Percentiles rank a stretch among this genome's conserved stretches.
Evolutionary conservation across 176 grass and related monocot species (phyloP).

Genomic region (Triticum aestivum): DNA sequence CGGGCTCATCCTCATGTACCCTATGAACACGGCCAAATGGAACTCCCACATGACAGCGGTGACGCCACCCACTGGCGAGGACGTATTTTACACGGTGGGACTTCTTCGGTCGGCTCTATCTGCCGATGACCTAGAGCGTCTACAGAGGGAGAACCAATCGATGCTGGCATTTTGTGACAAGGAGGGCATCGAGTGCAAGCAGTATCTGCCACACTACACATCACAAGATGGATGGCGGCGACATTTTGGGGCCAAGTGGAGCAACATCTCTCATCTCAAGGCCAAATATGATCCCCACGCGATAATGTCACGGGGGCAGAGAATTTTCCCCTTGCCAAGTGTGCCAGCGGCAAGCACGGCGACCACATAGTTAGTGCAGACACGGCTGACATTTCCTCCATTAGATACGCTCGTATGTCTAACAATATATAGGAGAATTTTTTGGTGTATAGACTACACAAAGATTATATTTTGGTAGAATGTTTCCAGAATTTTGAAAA

Average conservation of each 20-base stretch:
- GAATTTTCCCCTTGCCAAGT: slow-evolving; percentile 14
- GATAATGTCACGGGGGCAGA: slow-evolving; percentile 40
- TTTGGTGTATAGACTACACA: not conserved
- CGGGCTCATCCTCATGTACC: slow-evolving; percentile 59
- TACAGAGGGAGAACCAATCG: slow-evolving; percentile 29
- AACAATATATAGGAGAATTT: not conserved
- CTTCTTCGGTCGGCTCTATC: slow-evolving; percentile 35
- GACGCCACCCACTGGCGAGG: not conserved
- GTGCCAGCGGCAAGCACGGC: not conserved
- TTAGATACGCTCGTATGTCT: not conserved
- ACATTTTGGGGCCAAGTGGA: slow-evolving; percentile 50
- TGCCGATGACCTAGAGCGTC: not conserved
- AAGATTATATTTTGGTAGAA: not conserved
- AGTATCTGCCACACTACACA: slow-evolving; percentile 45
- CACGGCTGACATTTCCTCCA: not conserved
- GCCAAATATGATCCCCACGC: slow-evolving; percentile 45
- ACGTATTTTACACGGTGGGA: slow-evolving; percentile 48
- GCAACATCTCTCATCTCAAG: slow-evolving; percentile 32
- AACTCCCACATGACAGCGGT: slow-evolving; percentile 39
- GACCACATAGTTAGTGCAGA: not conserved
- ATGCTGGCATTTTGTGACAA: slow-evolving; percentile 33
- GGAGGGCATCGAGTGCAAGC: slow-evolving; percentile 25
- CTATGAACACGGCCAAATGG: slow-evolving; percentile 49
- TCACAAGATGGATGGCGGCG: slow-evolving; percentile 28
- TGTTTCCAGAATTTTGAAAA: too few species aligned